phyloP scores from a whole-genome alignment of 1,284 basidiomycete species.

The Fomes fomentarius region DNA sequence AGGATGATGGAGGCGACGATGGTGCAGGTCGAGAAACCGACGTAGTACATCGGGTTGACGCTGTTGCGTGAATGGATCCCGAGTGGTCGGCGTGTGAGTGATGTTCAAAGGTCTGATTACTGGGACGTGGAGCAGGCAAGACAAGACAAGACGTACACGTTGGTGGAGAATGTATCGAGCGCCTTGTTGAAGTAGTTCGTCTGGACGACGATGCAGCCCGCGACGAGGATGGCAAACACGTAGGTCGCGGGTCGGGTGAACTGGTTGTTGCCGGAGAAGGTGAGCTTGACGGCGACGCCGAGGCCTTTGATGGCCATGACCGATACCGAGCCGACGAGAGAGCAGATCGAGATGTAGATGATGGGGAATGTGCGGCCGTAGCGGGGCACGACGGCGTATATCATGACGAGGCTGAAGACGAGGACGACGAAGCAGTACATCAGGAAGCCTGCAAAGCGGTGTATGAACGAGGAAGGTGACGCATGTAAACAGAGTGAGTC shows the following conservation, averaged over 20 bases:
- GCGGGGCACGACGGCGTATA: constrained; percentile 85
- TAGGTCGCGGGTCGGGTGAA: constrained; percentile 95
- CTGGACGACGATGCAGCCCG: constrained; percentile 89
- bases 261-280: constrained; percentile 93
- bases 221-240: constrained; percentile 87
- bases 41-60: constrained; percentile 98
- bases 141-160: constrained; percentile 73
- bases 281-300: constrained; percentile 95
- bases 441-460: constrained; percentile 87
- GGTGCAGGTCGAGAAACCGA: constrained; percentile 96
- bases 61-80: constrained; percentile 40
- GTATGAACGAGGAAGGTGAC: background rate
- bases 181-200: constrained; percentile 99
- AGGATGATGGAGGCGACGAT: constrained; percentile 94
- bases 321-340: constrained; percentile 84
- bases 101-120: background rate
- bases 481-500: no score
- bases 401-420: constrained; percentile 85
- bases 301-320: constrained; percentile 98
- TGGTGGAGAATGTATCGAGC: constrained; percentile 95
- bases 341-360: constrained; percentile 95
- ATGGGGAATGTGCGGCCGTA: constrained; percentile 89
- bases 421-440: constrained; percentile 88
- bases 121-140: no score
- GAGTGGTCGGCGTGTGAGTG: background rate